phyloP scores from a whole-genome alignment of 23 red algal species.

The Gracilariopsis chorda region DNA sequence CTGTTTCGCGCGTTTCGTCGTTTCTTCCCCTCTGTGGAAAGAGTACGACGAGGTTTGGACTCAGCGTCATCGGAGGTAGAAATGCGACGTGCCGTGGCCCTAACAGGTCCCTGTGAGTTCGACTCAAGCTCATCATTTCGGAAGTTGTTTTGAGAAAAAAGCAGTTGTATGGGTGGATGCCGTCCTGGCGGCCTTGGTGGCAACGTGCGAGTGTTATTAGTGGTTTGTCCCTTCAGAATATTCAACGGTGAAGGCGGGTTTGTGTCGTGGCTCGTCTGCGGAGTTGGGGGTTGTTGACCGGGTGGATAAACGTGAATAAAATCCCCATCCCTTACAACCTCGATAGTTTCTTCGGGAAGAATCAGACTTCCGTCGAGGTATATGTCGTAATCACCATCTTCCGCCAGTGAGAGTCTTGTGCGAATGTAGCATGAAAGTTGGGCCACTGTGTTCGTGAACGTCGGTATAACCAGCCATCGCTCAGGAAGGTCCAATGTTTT shows the following conservation, averaged over 20 bases:
- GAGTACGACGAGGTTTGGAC: neutral
- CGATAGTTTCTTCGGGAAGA: neutral
- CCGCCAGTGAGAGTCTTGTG: neutral
- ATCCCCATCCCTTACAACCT: neutral
- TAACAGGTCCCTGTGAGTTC: neutral
- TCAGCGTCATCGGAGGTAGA: neutral
- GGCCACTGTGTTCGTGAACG: neutral
- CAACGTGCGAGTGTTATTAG: too few relatives aligned
- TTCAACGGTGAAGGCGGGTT: neutral
- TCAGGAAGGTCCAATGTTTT: neutral
- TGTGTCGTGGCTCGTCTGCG: neutral
- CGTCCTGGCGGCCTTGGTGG: too few relatives aligned
- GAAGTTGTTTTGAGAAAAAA: too few relatives aligned
- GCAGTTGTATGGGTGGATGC: too few relatives aligned
- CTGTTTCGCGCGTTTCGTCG: slow-evolving; percentile 20
- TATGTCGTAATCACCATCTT: neutral
- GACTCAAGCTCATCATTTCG: neutral
- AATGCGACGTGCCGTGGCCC: neutral
- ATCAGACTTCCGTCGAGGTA: slow-evolving; percentile 12
- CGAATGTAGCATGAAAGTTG: neutral
- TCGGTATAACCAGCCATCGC: slow-evolving; percentile 2
- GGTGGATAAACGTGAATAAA: neutral
- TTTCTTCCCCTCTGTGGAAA: neutral
- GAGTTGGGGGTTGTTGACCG: neutral
- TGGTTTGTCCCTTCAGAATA: too few relatives aligned